Evolutionary conservation across 1,284 basidiomycete species (phyloP).

Genomic region (Melampsora larici-populina): DNA sequence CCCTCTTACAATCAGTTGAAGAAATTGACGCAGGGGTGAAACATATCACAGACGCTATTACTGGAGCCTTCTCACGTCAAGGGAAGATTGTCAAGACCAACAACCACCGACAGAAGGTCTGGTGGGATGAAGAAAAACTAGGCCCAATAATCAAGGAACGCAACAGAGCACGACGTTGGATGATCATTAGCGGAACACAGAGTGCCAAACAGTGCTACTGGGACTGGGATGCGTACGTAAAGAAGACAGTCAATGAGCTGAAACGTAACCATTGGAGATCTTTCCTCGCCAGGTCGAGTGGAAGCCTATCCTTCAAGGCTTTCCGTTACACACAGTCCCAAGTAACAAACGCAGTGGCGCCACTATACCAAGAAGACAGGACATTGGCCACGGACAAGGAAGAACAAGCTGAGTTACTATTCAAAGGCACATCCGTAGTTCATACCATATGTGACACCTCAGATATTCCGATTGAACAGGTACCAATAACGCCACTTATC

Average conservation of each 20-base stretch:
- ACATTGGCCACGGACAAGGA: neutral
- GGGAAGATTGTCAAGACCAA: neutral
- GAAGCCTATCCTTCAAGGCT: neutral
- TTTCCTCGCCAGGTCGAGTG: neutral
- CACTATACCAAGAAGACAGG: neutral
- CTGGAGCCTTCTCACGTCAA: neutral
- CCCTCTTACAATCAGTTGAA: neutral
- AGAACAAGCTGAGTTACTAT: conserved; percentile 6
- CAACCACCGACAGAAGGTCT: neutral
- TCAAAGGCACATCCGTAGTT: neutral
- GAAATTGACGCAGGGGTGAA: neutral
- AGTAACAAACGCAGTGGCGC: neutral
- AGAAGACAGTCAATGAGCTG: neutral
- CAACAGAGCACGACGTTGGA: conserved; percentile 13
- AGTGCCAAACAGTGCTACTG: neutral
- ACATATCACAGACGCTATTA: neutral
- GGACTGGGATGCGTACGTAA: neutral
- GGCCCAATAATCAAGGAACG: neutral
- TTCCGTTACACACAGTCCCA: neutral
- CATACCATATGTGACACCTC: neutral
- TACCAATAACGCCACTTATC: too few species aligned
- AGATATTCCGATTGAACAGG: neutral
- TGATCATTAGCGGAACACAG: neutral
- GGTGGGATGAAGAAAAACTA: conserved; percentile 10
- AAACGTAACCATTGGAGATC: conserved; percentile 14